Evolutionary conservation across 2,329 filamentous ascomycete species (phyloP).

Genomic region (Fulvia fulva): DNA sequence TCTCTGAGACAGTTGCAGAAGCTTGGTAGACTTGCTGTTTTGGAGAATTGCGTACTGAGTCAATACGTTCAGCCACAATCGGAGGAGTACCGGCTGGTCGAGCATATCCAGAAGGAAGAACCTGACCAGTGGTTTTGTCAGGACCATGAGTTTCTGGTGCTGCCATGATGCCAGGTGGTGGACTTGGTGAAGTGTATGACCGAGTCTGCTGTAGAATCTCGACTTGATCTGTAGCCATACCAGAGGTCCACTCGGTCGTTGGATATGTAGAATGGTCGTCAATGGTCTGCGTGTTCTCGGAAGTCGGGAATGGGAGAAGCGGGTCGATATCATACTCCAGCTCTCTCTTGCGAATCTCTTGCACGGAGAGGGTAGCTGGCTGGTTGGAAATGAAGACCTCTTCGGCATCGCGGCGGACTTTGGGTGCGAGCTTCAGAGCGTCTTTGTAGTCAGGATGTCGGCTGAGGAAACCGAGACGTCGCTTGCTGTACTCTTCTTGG

Average conservation of each 20-base stretch:
- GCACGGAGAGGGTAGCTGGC: slow-evolving; percentile 18
- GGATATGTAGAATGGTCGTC: slow-evolving; percentile 25
- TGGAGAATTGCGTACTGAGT: neutral
- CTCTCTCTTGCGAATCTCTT: slow-evolving; percentile 26
- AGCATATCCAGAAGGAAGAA: neutral
- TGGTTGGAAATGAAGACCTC: slow-evolving; percentile 19
- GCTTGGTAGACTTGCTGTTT: neutral
- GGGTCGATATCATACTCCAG: slow-evolving; percentile 17
- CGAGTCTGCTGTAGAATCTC: neutral
- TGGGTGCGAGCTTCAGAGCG: slow-evolving; percentile 9
- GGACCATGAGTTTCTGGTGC: neutral
- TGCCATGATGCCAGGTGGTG: neutral
- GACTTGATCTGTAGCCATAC: neutral
- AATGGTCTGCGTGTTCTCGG: slow-evolving; percentile 25
- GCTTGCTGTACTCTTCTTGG: slow-evolving; percentile 22
- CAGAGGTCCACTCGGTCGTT: slow-evolving; percentile 7
- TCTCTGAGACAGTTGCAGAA: neutral
- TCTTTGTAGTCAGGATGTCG: slow-evolving; percentile 18
- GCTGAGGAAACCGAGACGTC: slow-evolving; percentile 24
- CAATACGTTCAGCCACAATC: neutral
- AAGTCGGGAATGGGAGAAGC: slow-evolving; percentile 28
- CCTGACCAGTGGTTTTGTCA: neutral
- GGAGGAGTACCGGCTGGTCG: neutral
- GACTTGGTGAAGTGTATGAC: neutral
- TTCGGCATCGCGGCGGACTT: slow-evolving; percentile 16